Base-by-base conservation (phyloP, 2,329 filamentous ascomycete genomes). In the Grosmannia penicillata region DNA sequence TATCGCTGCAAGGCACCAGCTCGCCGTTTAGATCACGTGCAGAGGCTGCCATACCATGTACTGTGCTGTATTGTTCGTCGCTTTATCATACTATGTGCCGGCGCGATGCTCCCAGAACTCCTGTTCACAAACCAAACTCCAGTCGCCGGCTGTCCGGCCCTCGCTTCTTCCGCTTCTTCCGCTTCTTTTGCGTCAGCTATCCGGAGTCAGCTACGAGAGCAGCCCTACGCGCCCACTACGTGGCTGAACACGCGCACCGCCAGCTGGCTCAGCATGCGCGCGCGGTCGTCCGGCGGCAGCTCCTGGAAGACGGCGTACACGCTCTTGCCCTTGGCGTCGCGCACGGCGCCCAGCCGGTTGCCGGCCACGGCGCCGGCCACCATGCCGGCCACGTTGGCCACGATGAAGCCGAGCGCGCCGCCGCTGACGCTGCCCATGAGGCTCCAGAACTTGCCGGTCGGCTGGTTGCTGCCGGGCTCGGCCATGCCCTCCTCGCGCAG, bases 241-340 rank as follows among this genome's bases (percentile, higher is more conserved):
- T 85, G 80, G 45, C 80, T 82, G 54, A 95, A 87, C 1, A 95
- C 80, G 58, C 83, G 89, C 23, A 78, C 76, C 2, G 89, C 89
- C 53, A 96, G 60, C 58, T 93, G 82, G 53, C 78, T 81, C 44
- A 96, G 65, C 51, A 98, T 59, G 56, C 76, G 77, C 39, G 85
- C 77, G 53, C 84, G 81, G 52, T 94, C 87, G 36, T 68, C 69
- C 57, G 85, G 81, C 36, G 86, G 86, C 52, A 98, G 64, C 50
- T 94, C 82, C 66, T 84, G 76, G 56, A 89, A 96, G 14, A 95
- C 91, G 22, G 77, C 68, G 58, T 93, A 96, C 6, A 98, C 91
- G 53, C 84, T 93, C 76, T 95, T 96, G 18, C 87, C 87, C 60
- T 78, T 86, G 24, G 82, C 76, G 60, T 98, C 91, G 40, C 91